Conservation (phyloP, 305 asterid genomes). For the Petunia hybrid region DNA sequence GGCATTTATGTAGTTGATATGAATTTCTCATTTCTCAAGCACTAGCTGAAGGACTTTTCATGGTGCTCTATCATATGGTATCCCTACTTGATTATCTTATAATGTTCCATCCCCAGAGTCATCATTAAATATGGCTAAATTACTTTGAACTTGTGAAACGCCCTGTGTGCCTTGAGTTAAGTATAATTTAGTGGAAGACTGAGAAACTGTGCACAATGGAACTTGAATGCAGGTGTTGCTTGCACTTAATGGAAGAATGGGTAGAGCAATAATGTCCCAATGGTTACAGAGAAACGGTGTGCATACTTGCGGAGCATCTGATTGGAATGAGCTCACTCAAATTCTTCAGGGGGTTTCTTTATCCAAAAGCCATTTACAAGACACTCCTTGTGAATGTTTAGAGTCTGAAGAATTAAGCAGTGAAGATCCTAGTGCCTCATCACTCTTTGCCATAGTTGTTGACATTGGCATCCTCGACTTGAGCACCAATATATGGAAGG, state of each 20-base stretch:
- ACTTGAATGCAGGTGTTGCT: constrained; percentile 75
- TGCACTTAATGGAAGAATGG: constrained; percentile 82
- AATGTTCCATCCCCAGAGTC: neutral
- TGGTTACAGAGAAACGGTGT: constrained; percentile 76
- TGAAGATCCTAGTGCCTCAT: constrained; percentile 33
- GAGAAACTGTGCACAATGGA: neutral
- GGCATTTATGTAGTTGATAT: neutral
- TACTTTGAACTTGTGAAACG: constrained; percentile 1
- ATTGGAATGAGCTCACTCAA: constrained; percentile 81
- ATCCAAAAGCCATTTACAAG: constrained; percentile 35
- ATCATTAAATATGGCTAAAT: neutral
- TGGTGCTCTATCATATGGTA: neutral
- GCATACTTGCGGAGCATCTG: constrained; percentile 65
- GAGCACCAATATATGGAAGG: constrained; percentile 80
- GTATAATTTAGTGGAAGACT: neutral
- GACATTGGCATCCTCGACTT: constrained; percentile 82
- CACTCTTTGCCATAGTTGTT: constrained; percentile 56
- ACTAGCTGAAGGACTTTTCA: neutral
- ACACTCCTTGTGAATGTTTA: constrained; percentile 37
- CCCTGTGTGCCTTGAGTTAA: neutral
- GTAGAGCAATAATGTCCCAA: constrained; percentile 55
- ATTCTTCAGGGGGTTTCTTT: constrained; percentile 57
- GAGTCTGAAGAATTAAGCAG: constrained; percentile 42
- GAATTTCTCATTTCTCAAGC: neutral
- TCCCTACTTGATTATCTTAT: neutral